Conservation (phyloP, 1,284 basidiomycete genomes). For the Wolfiporia cocos region DNA sequence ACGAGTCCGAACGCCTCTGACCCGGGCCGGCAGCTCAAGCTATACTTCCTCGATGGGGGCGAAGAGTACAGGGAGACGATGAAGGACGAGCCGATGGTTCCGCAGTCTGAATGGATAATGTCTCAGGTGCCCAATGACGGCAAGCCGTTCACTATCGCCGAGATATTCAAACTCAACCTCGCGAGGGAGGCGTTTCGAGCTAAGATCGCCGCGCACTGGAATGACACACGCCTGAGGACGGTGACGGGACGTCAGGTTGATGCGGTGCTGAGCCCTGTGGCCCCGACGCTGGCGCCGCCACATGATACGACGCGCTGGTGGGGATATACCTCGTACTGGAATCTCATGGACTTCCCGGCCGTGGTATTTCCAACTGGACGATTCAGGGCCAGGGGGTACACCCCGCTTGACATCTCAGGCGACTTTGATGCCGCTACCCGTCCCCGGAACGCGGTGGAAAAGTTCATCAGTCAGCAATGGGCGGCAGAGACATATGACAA, state of each 20-base stretch:
- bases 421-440: conserved; percentile 13
- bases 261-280: conserved; percentile 47
- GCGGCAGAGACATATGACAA: conserved; percentile 35
- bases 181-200: conserved; percentile 39
- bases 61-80: conserved; percentile 38
- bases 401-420: conserved; percentile 13
- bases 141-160: conserved; percentile 31
- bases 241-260: conserved; percentile 48
- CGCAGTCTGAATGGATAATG: conserved; percentile 43
- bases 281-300: conserved; percentile 43
- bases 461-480: conserved; percentile 37
- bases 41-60: conserved; percentile 47
- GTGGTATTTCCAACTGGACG: conserved; percentile 47
- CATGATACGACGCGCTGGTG: conserved; percentile 46
- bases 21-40: conserved; percentile 28
- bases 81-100: conserved; percentile 32
- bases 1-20: conserved; percentile 7
- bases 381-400: conserved; percentile 17
- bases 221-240: conserved; percentile 36
- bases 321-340: conserved; percentile 52
- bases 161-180: conserved; percentile 37
- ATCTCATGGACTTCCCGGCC: conserved; percentile 48
- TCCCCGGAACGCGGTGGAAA: conserved; percentile 35
- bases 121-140: conserved; percentile 31
- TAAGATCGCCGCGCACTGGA: conserved; percentile 46